Percentiles rank a stretch among this genome's conserved stretches.
These are phyloP conservation scores for Exophiala sideris DNA, from an alignment of 2,329 filamentous ascomycete genomes.

Conservation along the genomic window DNA sequence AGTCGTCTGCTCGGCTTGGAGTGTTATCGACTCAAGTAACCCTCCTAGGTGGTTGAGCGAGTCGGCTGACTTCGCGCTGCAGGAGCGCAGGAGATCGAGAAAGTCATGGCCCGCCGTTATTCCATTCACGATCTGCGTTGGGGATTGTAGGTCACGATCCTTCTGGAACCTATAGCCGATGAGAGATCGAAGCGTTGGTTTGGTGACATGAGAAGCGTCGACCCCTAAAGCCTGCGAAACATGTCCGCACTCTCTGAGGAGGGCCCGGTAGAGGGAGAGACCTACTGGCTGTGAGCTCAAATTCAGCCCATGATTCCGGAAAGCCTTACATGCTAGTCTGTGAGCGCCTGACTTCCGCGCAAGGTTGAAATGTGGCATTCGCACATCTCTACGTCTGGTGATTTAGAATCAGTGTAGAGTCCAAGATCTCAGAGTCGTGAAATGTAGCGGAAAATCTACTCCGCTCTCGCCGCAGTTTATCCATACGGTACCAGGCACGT, in stretches of 20 bases:
- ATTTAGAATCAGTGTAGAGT: background rate
- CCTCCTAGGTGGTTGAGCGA: conserved; percentile 11
- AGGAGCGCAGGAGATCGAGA: conserved; percentile 16
- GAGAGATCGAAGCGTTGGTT: conserved; percentile 29
- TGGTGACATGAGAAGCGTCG: conserved; percentile 3
- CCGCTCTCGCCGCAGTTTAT: too few species aligned
- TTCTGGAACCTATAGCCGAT: conserved; percentile 38
- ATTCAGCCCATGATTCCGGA: background rate
- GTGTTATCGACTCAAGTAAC: conserved; percentile 11
- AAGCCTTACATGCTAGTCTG: conserved; percentile 43
- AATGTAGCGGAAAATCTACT: background rate
- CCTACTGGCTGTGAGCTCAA: conserved; percentile 30
- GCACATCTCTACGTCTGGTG: conserved; percentile 21
- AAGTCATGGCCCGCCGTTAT: conserved; percentile 42
- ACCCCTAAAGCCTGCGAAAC: conserved; percentile 28
- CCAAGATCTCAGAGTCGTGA: background rate
- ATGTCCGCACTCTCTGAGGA: conserved; percentile 41
- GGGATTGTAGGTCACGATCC: conserved; percentile 39
- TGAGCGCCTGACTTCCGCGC: conserved; percentile 39
- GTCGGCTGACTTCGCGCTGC: conserved; percentile 4
- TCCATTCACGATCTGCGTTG: conserved; percentile 37
- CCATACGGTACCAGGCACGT: too few species aligned
- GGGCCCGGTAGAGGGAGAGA: conserved; percentile 44
- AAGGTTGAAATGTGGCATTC: conserved; percentile 38
- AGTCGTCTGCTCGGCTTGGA: conserved; percentile 7